phyloP scores from a whole-genome alignment of 2,329 filamentous ascomycete genomes.

The Laburnicola sp. region DNA sequence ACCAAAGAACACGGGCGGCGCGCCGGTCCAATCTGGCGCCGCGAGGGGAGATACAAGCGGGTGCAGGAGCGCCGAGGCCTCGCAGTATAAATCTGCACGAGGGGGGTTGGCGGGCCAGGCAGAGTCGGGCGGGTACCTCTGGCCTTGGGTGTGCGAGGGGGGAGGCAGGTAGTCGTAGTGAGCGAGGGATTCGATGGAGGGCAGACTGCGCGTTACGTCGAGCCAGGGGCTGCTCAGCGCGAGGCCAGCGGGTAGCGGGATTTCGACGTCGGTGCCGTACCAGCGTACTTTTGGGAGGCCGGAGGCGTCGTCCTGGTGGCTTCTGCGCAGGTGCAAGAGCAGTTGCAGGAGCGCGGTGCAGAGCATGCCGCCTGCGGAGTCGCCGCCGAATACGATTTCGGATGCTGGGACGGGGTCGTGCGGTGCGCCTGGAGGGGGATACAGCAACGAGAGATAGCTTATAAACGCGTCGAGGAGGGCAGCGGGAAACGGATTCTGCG shows the following conservation, averaged over 20 bases:
- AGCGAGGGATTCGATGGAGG: conserved; percentile 56
- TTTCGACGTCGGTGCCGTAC: conserved; percentile 59
- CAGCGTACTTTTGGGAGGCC: conserved; percentile 58
- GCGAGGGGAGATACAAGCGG: conserved; percentile 69
- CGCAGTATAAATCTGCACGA: conserved; percentile 53
- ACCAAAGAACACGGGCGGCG: conserved; percentile 69
- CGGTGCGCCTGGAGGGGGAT: conserved; percentile 68
- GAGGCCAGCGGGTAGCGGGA: conserved; percentile 69
- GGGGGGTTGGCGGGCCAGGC: conserved; percentile 53
- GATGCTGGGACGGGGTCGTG: conserved; percentile 67
- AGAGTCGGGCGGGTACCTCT: conserved; percentile 53
- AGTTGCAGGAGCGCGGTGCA: conserved; percentile 68
- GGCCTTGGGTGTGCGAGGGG: conserved; percentile 41
- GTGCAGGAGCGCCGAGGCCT: conserved; percentile 56
- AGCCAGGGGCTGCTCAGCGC: conserved; percentile 70
- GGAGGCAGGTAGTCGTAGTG: conserved; percentile 67
- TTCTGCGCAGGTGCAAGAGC: conserved; percentile 63
- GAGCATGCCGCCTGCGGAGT: conserved; percentile 76
- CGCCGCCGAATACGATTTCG: conserved; percentile 72
- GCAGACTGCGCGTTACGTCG: conserved; percentile 68
- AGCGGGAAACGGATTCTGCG: conserved; percentile 73
- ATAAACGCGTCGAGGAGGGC: conserved; percentile 73
- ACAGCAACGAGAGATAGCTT: conserved; percentile 72
- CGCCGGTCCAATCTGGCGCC: conserved; percentile 61
- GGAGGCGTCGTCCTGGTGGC: conserved; percentile 30